Evolutionary conservation across 2,329 filamentous ascomycete genomes (phyloP), one percentile per base, ranked within the genome.

Genomic region (Leptosphaerulina australis): DNA sequence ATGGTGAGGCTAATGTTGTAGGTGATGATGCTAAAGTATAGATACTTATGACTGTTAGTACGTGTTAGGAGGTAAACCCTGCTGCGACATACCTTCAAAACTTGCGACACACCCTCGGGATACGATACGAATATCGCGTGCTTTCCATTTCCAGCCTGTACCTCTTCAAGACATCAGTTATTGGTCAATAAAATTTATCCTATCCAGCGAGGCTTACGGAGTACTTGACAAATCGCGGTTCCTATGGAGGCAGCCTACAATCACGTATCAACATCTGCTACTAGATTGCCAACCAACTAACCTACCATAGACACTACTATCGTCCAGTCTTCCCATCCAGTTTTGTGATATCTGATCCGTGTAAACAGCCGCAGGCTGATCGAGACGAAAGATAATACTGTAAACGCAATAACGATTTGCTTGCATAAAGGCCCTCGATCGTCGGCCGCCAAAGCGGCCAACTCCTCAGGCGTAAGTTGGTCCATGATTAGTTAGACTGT

Each of bases 1-100:
- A 63, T 48, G 5, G 50, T 60, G 5, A 68, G 54, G 28, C 51
- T 56, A 17, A 58, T 8, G 35, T 60, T 60, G 45, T 69, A 69
- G 21, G 51, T 36, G 4, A 66, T 51, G 40, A 69, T 64, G 44
- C 63, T 64, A 53, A 56, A 63, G 41, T 60, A 68, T 0, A 69
- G 48, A 26, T 56, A 60, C 65, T 68, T 21, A n/a, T 26, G 12
- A 9, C 5, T 4, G 20, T 62, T 30, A 64, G 54, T 31, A 4
- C 11, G n/a, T 11, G 4, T 3, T 11, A 7, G 12, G 9, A n/a
- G 2, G 10, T 15, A 14, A 3, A 3, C 3, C 4, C 3, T 9
- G 1, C 9, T 5, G 11, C 9, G 12, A 40, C 58, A 12, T 46
- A 66, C 65, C 45, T 59, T 61, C 11, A 65, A 21, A 7, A 56